Base-by-base conservation (phyloP, 2,329 filamentous ascomycete genomes). In the Aspergillus jensenii region DNA sequence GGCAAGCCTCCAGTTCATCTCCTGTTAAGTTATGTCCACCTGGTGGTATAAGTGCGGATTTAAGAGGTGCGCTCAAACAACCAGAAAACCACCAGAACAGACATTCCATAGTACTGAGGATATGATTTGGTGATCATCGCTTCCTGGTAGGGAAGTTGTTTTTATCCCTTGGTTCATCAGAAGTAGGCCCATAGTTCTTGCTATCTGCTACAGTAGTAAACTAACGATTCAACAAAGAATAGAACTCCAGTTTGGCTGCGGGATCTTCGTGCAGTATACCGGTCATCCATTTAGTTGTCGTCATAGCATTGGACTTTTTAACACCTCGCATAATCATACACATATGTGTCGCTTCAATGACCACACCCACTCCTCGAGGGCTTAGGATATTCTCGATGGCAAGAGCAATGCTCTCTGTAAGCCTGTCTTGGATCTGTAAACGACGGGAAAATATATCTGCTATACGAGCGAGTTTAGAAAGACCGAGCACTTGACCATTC, bases 271-370 rank as follows among this genome's bases (percentile, higher is more conserved):
- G 9, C 12, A 61, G 47, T 4, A 59, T 21, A 6, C 59, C 59
- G 19, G 48, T 59, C 43, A 25, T 93, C 72, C 92, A 96, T 78
- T 90, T 96, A 15, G 93, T 97, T 35, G 93, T 93, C 8, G 93
- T 96, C 23, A 84, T 88, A 33, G 89, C 86, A 17, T 82, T 84
- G 0, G 90, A 90, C 81, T 97, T 96, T 72, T 96, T 84, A 6
- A 97, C 91, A 11, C 93, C 93, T 46, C 93, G 85, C 91, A 96
- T 96, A 11, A 96, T 91, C 92, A 96, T 97, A 80, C 93, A 98
- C 54, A 97, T 80, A 77, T 98, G 93, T 69, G 86, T 91, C 11
- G 90, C 93, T 72, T 97, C 93, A 87, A 97, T 95, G 59, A 97
- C 91, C 1, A 97, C 93, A 6, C 90, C 92, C 2, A 98, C 93